Conservation (phyloP, 2,329 filamentous ascomycete species). For the Neopestalotiopsis clavispora region DNA sequence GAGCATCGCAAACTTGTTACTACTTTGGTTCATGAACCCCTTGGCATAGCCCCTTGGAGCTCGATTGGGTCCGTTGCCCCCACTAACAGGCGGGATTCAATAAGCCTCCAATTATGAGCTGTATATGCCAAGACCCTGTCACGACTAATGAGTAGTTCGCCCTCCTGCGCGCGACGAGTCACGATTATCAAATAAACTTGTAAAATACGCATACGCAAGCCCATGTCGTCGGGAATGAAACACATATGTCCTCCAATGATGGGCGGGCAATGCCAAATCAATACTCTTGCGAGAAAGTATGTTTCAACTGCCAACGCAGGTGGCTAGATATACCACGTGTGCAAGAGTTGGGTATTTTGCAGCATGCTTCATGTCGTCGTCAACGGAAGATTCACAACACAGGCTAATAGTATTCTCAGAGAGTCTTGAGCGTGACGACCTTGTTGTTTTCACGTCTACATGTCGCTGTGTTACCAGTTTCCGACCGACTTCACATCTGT, state of each 20-base stretch:
- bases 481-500: neutral
- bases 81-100: neutral
- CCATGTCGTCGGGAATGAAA: neutral
- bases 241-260: conserved; percentile 13
- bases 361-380: too few species aligned
- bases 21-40: neutral
- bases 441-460: too few species aligned
- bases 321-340: neutral
- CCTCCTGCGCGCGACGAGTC: neutral
- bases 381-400: too few species aligned
- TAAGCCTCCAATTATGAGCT: conserved; percentile 15
- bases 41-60: neutral
- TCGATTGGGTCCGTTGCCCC: neutral
- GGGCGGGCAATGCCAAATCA: neutral
- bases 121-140: conserved; percentile 9
- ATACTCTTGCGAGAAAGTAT: neutral
- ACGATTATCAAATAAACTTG: neutral
- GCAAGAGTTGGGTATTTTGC: too few species aligned
- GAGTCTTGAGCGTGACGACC: too few species aligned
- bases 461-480: too few species aligned
- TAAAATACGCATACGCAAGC: neutral
- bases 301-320: neutral
- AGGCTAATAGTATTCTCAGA: too few species aligned
- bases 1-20: neutral
- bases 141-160: neutral